These are phyloP conservation scores for Phytophthora hibernalis DNA, from an alignment of 352 stramenopile genomes.

Conservation along the genomic window DNA sequence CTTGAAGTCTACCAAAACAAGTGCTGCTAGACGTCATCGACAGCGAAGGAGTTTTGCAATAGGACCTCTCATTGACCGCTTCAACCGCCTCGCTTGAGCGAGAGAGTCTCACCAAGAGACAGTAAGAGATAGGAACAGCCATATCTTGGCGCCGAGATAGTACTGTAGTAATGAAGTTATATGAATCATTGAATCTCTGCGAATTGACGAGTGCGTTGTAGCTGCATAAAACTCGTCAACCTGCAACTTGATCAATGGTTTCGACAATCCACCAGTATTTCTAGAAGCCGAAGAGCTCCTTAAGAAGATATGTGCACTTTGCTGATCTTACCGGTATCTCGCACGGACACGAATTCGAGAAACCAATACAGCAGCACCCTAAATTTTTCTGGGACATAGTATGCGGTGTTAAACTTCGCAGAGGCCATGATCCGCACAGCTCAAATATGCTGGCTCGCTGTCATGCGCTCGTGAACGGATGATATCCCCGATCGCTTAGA, in stretches of 20 bases:
- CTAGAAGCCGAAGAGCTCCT: no score
- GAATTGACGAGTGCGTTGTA: neutral
- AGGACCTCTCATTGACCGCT: neutral
- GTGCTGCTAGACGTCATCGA: slow-evolving; percentile 22
- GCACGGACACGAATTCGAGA: no score
- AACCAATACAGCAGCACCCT: no score
- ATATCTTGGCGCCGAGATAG: neutral
- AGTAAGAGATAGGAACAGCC: slow-evolving; percentile 9
- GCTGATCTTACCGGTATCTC: neutral
- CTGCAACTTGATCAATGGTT: slow-evolving; percentile 34
- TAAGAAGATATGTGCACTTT: neutral
- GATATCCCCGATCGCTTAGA: no score
- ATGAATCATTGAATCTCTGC: neutral
- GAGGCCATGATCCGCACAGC: no score
- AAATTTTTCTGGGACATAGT: no score
- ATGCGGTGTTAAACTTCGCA: no score
- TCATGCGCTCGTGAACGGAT: no score
- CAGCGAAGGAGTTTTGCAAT: neutral
- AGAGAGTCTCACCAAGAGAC: no score
- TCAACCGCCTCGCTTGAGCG: slow-evolving; percentile 3
- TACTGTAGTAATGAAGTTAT: neutral
- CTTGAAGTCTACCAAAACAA: slow-evolving; percentile 4
- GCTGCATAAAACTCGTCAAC: neutral
- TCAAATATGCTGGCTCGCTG: no score
- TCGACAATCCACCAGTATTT: slow-evolving; percentile 48